Conservation (phyloP, 441 rosid genomes). For the Brassica hybrid region DNA sequence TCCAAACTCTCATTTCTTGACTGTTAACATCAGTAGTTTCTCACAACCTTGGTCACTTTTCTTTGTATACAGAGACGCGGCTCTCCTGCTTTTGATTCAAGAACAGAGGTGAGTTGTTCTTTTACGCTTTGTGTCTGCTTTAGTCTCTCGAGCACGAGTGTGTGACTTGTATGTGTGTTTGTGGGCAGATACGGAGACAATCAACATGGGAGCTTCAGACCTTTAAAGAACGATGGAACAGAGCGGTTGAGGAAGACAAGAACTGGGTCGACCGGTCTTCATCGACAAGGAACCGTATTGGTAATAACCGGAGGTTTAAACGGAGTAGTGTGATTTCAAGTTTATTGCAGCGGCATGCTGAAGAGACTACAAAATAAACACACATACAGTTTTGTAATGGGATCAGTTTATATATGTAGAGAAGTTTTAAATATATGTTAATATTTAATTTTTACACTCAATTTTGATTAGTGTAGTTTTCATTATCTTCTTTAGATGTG, state of each 20-base stretch:
- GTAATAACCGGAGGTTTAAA: conserved; percentile 42
- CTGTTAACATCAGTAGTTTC: neutral
- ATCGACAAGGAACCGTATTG: conserved; percentile 23
- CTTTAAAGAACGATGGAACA: conserved; percentile 80
- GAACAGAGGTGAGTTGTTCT: conserved; percentile 58
- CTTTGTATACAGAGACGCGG: conserved; percentile 48
- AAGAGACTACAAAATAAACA: conserved; percentile 13
- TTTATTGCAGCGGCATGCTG: conserved; percentile 19
- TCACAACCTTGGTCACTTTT: neutral
- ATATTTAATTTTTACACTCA: conserved; percentile 17
- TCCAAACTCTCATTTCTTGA: conserved; percentile 8
- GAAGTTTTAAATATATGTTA: conserved; percentile 22
- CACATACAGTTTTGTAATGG: conserved; percentile 13
- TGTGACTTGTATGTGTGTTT: neutral
- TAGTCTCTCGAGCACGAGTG: neutral
- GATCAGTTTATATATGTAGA: conserved; percentile 27
- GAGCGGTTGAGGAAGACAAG: conserved; percentile 66
- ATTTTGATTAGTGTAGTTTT: conserved; percentile 18
- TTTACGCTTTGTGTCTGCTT: neutral
- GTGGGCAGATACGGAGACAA: conserved; percentile 77
- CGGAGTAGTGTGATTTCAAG: conserved; percentile 33
- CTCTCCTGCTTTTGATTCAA: conserved; percentile 52
- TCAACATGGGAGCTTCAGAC: conserved; percentile 81
- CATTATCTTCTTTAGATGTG: neutral
- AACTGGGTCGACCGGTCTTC: conserved; percentile 74